Evolutionary conservation across 371 early-diverging fungal species (phyloP).

Genomic region (Dichotomocladium elegans): DNA sequence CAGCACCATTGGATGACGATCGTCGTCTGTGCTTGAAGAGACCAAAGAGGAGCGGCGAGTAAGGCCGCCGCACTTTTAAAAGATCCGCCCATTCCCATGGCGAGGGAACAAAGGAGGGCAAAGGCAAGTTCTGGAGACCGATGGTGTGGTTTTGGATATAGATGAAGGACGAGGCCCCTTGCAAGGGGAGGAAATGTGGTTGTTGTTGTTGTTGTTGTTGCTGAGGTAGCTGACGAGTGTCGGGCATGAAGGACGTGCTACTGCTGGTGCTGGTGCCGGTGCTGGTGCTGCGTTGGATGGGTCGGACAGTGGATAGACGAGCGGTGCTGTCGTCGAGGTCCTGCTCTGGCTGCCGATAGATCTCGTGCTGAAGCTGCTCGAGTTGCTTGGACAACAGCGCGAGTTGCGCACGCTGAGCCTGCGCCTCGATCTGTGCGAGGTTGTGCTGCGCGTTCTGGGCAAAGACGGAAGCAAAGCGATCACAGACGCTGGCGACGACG

Average conservation of each 20-base stretch:
- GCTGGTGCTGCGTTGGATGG: not conserved
- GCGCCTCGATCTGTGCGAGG: constrained; percentile 17
- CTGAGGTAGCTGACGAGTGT: not conserved
- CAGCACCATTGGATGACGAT: not conserved
- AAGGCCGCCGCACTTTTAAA: constrained; percentile 18
- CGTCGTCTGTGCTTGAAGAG: constrained; percentile 8
- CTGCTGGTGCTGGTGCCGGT: not conserved
- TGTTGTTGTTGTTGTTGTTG: not conserved
- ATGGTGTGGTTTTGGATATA: constrained; percentile 8
- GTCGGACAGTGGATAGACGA: too few species aligned
- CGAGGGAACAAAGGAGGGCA: constrained; percentile 21
- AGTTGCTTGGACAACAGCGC: constrained; percentile 2
- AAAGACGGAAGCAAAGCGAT: constrained; percentile 18
- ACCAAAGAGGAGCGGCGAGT: constrained; percentile 20
- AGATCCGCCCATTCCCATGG: constrained; percentile 29
- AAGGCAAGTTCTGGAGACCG: constrained; percentile 11
- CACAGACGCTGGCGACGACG: constrained; percentile 10
- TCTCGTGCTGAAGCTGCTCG: constrained; percentile 11
- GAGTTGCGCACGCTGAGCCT: constrained; percentile 11
- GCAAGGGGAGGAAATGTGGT: constrained; percentile 5
- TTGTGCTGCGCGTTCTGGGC: constrained; percentile 22
- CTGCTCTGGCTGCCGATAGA: not conserved
- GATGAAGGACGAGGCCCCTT: constrained; percentile 10
- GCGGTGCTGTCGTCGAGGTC: not conserved
- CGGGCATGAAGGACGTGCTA: too few species aligned